Conservation (phyloP, 108 stramenopile species). For the Cyclotella kingstonii region DNA sequence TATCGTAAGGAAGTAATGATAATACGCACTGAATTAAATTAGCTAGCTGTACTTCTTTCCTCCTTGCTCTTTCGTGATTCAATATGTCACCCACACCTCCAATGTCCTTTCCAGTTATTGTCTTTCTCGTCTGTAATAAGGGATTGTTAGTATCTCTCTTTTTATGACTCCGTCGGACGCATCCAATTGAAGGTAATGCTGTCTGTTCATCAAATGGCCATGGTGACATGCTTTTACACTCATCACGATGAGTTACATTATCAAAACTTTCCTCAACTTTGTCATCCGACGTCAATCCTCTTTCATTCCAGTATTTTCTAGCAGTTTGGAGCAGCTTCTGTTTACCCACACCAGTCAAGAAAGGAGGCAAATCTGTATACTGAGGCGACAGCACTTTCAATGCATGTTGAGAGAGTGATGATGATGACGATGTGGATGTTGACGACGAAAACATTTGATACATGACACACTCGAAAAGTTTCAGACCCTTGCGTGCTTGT, state of each 20-base stretch:
- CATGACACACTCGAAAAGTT: conserved; percentile 59
- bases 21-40: conserved; percentile 69
- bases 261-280: neutral
- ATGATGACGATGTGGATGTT: neutral
- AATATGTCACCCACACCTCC: conserved; percentile 37
- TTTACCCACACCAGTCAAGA: conserved; percentile 7
- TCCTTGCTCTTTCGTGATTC: conserved; percentile 46
- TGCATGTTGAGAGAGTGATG: neutral
- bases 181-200: conserved; percentile 13
- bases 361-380: conserved; percentile 37
- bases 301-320: conserved; percentile 5
- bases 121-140: no score
- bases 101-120: conserved; percentile 10
- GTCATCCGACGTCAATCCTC: neutral
- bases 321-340: conserved; percentile 2
- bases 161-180: conserved; percentile 3
- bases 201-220: conserved; percentile 26
- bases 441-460: conserved; percentile 35
- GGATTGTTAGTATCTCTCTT: conserved; percentile 22
- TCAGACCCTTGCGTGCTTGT: conserved; percentile 52
- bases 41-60: conserved; percentile 64
- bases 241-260: conserved; percentile 1
- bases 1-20: conserved; percentile 44
- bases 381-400: conserved; percentile 21
- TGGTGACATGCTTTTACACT: conserved; percentile 1